phyloP scores from a whole-genome alignment of 1,284 basidiomycete species.

The Papiliotrema terrestris region DNA sequence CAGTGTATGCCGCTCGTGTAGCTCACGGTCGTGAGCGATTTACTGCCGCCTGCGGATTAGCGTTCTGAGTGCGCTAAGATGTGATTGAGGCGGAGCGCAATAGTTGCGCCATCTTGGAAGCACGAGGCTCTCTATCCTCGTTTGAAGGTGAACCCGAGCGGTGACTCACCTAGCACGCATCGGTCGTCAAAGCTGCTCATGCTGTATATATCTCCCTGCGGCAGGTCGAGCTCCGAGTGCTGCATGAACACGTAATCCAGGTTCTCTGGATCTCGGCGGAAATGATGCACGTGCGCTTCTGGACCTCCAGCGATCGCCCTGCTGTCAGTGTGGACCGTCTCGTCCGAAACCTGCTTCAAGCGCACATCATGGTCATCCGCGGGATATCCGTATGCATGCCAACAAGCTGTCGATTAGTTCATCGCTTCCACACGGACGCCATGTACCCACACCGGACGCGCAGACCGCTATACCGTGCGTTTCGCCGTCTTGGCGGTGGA shows the following conservation, averaged over 20 bases:
- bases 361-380: slow-evolving; percentile 33
- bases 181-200: slow-evolving; percentile 32
- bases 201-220: slow-evolving; percentile 28
- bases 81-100: too few species aligned
- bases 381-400: slow-evolving; percentile 32
- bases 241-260: slow-evolving; percentile 20
- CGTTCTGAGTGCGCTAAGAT: too few species aligned
- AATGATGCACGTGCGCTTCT: slow-evolving; percentile 37
- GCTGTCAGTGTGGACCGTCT: background rate
- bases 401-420: slow-evolving; percentile 21
- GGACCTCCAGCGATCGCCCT: slow-evolving; percentile 29
- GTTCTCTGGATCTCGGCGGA: slow-evolving; percentile 20
- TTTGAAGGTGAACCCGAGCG: too few species aligned
- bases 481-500: slow-evolving; percentile 17
- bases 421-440: background rate
- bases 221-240: slow-evolving; percentile 23
- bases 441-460: slow-evolving; percentile 22
- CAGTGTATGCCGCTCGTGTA: background rate
- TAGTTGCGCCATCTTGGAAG: too few species aligned
- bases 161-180: slow-evolving; percentile 31
- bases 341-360: background rate
- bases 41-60: background rate
- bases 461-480: slow-evolving; percentile 24
- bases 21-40: background rate
- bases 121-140: too few species aligned